Percentiles rank a stretch among this genome's conserved stretches.
phyloP scores from a whole-genome alignment of 768 basidiomycete genomes.

The Suillus bovinus region DNA sequence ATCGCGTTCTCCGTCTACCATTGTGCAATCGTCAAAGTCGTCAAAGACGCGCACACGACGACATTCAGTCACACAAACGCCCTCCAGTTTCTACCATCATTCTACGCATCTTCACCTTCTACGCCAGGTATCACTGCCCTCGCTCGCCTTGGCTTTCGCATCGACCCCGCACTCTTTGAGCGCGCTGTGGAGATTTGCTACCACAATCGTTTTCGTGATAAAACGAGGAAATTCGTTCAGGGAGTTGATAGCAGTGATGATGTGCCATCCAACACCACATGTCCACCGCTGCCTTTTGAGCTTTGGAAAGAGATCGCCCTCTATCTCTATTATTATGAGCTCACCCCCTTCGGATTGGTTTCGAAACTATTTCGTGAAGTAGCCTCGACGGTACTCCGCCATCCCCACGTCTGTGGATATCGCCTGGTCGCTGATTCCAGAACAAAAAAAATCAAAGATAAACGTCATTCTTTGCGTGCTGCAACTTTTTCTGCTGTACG shows the following conservation, averaged over 20 bases:
- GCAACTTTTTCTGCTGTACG: background rate
- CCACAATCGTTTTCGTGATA: background rate
- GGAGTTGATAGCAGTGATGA: background rate
- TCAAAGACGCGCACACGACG: background rate
- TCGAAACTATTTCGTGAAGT: slow-evolving; percentile 2
- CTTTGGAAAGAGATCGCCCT: background rate
- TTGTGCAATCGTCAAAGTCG: slow-evolving; percentile 1
- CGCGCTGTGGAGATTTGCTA: background rate
- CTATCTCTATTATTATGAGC: background rate
- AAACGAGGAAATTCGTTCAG: background rate
- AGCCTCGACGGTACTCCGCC: background rate
- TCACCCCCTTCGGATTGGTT: slow-evolving; percentile 1
- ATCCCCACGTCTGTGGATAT: background rate
- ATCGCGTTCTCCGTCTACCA: slow-evolving; percentile 1
- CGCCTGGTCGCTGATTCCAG: background rate
- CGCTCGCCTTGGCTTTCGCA: slow-evolving; percentile 4
- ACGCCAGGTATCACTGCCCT: slow-evolving; percentile 9
- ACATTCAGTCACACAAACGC: slow-evolving; percentile 1
- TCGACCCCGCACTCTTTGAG: slow-evolving; percentile 6
- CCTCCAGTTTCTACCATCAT: slow-evolving; percentile 5
- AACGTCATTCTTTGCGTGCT: background rate
- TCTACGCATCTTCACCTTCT: background rate
- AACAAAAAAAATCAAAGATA: background rate
- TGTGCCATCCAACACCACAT: background rate
- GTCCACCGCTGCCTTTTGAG: background rate